Percentiles rank a stretch among this genome's conserved stretches.
phyloP scores from a whole-genome alignment of 441 rosid genomes.

The Jatropha multifida region DNA sequence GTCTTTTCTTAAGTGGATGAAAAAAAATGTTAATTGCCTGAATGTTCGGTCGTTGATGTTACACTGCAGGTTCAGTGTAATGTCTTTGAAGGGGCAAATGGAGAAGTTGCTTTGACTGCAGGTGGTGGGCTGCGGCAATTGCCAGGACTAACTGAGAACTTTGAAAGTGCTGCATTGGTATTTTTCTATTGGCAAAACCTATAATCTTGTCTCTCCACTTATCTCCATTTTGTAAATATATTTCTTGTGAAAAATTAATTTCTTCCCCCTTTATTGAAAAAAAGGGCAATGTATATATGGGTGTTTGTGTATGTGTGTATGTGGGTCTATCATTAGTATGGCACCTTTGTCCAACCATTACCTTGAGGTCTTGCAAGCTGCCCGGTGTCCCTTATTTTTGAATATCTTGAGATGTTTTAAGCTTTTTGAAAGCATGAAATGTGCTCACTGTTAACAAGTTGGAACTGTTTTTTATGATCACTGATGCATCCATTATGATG shows the following conservation, averaged over 20 bases:
- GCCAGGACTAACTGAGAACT: slow-evolving; percentile 70
- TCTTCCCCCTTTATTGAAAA: not conserved
- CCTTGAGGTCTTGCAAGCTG: not conserved
- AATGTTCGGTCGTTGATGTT: slow-evolving; percentile 24
- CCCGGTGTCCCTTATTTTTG: not conserved
- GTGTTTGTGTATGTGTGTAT: not conserved
- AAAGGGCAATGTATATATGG: not conserved
- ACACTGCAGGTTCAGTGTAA: slow-evolving; percentile 83
- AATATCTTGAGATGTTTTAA: not conserved
- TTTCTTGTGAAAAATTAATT: not conserved
- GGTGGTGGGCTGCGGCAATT: slow-evolving; percentile 91
- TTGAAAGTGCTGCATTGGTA: slow-evolving; percentile 95
- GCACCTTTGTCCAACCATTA: not conserved
- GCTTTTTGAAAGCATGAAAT: not conserved
- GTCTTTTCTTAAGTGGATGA: not conserved
- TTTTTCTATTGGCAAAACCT: slow-evolving; percentile 15
- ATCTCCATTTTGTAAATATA: not conserved
- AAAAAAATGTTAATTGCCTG: slow-evolving; percentile 9
- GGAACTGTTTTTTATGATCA: not conserved
- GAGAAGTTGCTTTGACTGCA: slow-evolving; percentile 88
- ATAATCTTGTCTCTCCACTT: not conserved
- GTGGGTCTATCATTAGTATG: not conserved
- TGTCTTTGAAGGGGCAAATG: slow-evolving; percentile 81
- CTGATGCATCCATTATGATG: not conserved
- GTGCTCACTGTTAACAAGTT: not conserved